Evolutionary conservation across 2,329 filamentous ascomycete genomes (phyloP).

Genomic region (Exophiala sideris): DNA sequence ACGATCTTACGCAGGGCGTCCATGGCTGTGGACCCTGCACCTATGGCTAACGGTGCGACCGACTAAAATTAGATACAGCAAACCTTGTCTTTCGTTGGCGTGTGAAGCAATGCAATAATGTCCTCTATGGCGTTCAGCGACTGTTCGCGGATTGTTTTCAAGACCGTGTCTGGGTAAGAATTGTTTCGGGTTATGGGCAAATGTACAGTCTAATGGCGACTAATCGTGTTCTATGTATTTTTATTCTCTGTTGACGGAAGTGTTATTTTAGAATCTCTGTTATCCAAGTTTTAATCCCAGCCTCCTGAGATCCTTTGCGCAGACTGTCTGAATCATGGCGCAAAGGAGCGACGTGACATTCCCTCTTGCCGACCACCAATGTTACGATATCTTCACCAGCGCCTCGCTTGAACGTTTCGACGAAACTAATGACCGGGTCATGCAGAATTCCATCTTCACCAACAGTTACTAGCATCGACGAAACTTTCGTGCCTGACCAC

Average conservation of each 20-base stretch:
- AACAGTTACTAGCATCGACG: constrained; percentile 9
- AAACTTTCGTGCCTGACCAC: constrained; percentile 13
- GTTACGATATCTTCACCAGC: constrained; percentile 5
- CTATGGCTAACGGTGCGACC: neutral
- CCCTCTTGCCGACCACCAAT: constrained; percentile 8
- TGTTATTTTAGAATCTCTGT: neutral
- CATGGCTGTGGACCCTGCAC: constrained; percentile 1
- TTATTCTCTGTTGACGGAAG: too few relatives aligned
- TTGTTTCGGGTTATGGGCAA: neutral
- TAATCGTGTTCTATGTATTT: too few relatives aligned
- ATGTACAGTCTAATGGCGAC: neutral
- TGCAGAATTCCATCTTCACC: constrained; percentile 15
- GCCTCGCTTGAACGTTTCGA: constrained; percentile 15
- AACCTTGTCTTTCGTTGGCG: too few relatives aligned
- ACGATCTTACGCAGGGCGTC: constrained; percentile 10
- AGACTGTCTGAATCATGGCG: constrained; percentile 1
- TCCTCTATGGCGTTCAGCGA: neutral
- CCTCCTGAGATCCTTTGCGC: constrained; percentile 14
- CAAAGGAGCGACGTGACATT: constrained; percentile 17
- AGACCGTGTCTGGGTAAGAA: too few relatives aligned
- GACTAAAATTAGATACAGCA: neutral
- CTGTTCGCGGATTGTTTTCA: neutral
- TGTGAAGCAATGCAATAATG: too few relatives aligned
- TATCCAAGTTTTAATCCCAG: constrained; percentile 16
- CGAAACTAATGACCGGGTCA: constrained; percentile 14